These are phyloP conservation scores for Trichocladium antarcticum DNA, from an alignment of 495 filamentous ascomycete species.

Conservation along the genomic window DNA sequence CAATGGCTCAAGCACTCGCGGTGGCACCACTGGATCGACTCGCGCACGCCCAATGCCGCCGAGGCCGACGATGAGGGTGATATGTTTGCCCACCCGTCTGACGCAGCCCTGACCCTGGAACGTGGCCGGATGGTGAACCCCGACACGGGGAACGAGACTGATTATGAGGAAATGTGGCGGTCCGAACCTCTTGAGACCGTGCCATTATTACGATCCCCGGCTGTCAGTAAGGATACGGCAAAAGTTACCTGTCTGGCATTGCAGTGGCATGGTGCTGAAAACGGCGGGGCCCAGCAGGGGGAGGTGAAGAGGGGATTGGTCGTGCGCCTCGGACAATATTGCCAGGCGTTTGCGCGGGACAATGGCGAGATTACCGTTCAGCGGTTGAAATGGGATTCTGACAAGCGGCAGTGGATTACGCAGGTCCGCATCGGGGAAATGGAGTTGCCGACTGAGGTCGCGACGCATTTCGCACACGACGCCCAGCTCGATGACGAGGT, in stretches of 20 bases:
- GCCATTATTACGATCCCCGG: no score
- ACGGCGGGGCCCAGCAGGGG: neutral
- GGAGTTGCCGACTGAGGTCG: constrained; percentile 10
- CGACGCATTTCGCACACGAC: constrained; percentile 7
- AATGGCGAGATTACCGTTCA: constrained; percentile 31
- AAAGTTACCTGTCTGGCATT: neutral
- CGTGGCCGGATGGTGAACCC: constrained; percentile 41
- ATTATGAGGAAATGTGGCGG: constrained; percentile 47
- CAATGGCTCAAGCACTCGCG: constrained; percentile 19
- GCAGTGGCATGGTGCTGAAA: neutral
- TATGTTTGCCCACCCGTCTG: constrained; percentile 32
- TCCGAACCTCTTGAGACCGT: constrained; percentile 21
- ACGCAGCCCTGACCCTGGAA: constrained; percentile 35
- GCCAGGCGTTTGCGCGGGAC: constrained; percentile 36
- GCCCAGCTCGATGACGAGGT: constrained; percentile 8
- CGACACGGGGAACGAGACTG: constrained; percentile 28
- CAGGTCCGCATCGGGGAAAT: constrained; percentile 11
- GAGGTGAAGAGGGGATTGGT: constrained; percentile 32
- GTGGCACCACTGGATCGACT: constrained; percentile 47
- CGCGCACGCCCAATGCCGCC: constrained; percentile 26
- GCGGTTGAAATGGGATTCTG: constrained; percentile 32
- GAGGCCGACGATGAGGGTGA: constrained; percentile 40
- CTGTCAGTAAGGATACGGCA: constrained; percentile 5
- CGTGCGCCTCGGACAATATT: constrained; percentile 38
- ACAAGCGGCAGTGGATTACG: constrained; percentile 10